phyloP scores from a whole-genome alignment of 2,329 filamentous ascomycete genomes.

The Fusarium udum region DNA sequence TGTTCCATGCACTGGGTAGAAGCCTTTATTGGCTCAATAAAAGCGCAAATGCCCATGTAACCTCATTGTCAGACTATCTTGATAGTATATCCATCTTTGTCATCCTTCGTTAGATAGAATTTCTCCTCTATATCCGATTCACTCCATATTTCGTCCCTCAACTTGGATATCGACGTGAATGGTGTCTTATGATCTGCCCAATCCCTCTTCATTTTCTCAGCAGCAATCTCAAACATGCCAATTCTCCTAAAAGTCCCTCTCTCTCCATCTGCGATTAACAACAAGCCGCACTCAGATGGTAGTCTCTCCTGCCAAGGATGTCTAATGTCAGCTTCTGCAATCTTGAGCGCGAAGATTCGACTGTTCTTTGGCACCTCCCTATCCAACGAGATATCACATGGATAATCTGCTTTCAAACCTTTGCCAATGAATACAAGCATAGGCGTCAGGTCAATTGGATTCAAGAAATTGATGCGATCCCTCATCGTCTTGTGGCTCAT shows the following conservation, averaged over 20 bases:
- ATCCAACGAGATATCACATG: background rate
- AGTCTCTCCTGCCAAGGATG: background rate
- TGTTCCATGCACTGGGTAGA: background rate
- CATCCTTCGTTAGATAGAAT: background rate
- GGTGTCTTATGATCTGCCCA: background rate
- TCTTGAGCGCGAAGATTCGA: background rate
- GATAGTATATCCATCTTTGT: background rate
- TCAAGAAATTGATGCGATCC: background rate
- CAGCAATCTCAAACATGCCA: background rate
- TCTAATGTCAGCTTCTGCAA: background rate
- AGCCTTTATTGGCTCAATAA: background rate
- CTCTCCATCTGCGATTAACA: background rate
- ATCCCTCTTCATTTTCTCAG: background rate
- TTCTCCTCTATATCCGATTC: background rate
- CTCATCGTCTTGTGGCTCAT: background rate
- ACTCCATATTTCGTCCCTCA: background rate
- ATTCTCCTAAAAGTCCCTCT: background rate
- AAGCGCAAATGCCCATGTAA: too few species aligned
- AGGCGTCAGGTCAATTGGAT: background rate
- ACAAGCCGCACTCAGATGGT: background rate
- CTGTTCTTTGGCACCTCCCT: background rate
- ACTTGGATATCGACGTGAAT: background rate
- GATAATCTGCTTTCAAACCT: background rate
- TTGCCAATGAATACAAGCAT: background rate
- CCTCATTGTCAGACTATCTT: background rate